phyloP scores from a whole-genome alignment of 2,329 filamentous ascomycete genomes.

The Sarocladiaceae sp. region DNA sequence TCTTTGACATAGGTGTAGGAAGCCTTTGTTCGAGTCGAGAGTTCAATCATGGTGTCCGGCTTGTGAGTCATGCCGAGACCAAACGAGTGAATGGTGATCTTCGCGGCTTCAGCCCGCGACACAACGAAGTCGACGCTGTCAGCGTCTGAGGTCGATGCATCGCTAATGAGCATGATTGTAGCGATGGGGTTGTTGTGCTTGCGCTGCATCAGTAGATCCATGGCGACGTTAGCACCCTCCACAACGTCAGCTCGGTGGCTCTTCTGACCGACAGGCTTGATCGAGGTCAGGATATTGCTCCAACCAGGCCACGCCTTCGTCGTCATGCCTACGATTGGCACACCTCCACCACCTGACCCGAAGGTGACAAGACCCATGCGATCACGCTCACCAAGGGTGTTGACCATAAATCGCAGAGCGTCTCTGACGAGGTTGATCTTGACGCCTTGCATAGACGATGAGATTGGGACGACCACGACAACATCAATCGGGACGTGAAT shows the following conservation, averaged over 20 bases:
- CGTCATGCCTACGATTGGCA: conserved; percentile 96
- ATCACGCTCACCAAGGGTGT: conserved; percentile 83
- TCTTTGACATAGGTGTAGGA: conserved; percentile 98
- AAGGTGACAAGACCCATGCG: conserved; percentile 97
- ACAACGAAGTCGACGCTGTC: conserved; percentile 98
- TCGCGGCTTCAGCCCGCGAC: conserved; percentile 91
- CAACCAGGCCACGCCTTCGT: conserved; percentile 91
- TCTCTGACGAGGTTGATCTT: conserved; percentile 95
- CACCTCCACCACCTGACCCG: conserved; percentile 85
- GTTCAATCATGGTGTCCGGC: conserved; percentile 96
- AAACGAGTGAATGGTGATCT: conserved; percentile 95
- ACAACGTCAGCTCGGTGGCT: conserved; percentile 94
- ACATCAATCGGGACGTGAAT: conserved; percentile 90
- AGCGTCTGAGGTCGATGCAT: conserved; percentile 87
- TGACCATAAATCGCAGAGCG: conserved; percentile 84
- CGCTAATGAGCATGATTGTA: conserved; percentile 93
- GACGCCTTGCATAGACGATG: conserved; percentile 97
- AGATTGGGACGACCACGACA: conserved; percentile 93
- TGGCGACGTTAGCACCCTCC: conserved; percentile 93
- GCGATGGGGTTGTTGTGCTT: conserved; percentile 94
- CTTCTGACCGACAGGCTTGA: conserved; percentile 92
- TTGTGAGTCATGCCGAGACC: conserved; percentile 95
- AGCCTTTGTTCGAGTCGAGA: conserved; percentile 91
- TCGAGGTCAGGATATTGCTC: conserved; percentile 77
- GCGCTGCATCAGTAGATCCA: conserved; percentile 97